Evolutionary conservation across 495 filamentous ascomycete species (phyloP).

Genomic region (Xylona heveae): DNA sequence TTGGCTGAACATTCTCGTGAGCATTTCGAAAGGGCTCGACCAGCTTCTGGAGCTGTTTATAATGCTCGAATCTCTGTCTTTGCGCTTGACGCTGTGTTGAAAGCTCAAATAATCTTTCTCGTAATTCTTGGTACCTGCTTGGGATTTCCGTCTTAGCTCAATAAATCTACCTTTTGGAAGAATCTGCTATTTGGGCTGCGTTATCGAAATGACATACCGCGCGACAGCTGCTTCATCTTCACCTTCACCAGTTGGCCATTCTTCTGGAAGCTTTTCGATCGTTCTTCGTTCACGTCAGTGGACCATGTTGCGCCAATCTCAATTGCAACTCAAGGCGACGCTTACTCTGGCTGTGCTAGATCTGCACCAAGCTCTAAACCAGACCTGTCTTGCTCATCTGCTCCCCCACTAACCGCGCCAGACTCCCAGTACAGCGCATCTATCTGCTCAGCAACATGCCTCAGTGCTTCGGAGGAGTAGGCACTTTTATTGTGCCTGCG

Average conservation of each 20-base stretch:
- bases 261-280: slow-evolving; percentile 17
- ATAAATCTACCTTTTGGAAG: background rate
- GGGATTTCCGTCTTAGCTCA: background rate
- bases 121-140: slow-evolving; percentile 33
- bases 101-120: slow-evolving; percentile 26
- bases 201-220: too few relatives aligned
- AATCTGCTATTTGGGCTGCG: too few relatives aligned
- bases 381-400: too few relatives aligned
- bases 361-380: slow-evolving; percentile 4
- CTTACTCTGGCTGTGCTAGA: slow-evolving; percentile 4
- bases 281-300: slow-evolving; percentile 17
- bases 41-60: slow-evolving; percentile 30
- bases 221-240: too few relatives aligned
- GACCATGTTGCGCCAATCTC: background rate
- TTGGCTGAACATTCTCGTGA: slow-evolving; percentile 44
- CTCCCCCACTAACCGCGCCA: slow-evolving; percentile 15
- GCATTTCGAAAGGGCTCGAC: slow-evolving; percentile 36
- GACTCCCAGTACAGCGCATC: slow-evolving; percentile 44
- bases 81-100: slow-evolving; percentile 28
- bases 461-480: slow-evolving; percentile 52
- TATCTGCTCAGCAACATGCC: slow-evolving; percentile 69
- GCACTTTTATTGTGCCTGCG: slow-evolving; percentile 49
- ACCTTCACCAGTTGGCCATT: slow-evolving; percentile 12
- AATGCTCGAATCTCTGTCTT: slow-evolving; percentile 22
- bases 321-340: background rate